Base-by-base conservation (phyloP, 352 stramenopile species). In the Phytopythium sindhum region DNA sequence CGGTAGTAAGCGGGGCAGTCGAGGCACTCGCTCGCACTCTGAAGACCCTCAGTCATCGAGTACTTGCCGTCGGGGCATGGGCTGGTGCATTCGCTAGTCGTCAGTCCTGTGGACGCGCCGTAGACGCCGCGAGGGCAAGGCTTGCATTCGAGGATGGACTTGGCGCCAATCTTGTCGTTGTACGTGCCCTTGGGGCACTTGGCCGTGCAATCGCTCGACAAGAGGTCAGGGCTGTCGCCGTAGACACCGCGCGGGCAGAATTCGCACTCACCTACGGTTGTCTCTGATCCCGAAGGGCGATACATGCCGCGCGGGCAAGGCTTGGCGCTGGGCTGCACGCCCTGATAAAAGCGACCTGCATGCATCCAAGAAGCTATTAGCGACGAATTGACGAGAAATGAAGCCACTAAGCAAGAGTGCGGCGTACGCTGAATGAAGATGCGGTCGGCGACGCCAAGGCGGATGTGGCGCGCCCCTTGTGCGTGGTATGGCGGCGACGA, bases 191-290 rank as follows among this genome's bases (percentile, higher is more conserved):
- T 90, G 55, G 53, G 53, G 33, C 53, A 59, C 14, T 59, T 59
- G 5, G 81, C 79, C 0, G 78, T 88, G 67, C 84, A 93, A 48
- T 77, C 76, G 29, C 78, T 86, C 4, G 84, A 84, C 8, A 73
- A 72, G 15, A 93, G 62, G 0, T 82, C 84, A 0, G 81, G 79
- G 23, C 75, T 86, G 47, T 87, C 79, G 17, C 84, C 84, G 44
- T 93, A 93, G 2, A 93, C 82, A 4, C 84, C 82, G 10, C 82
- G 82, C 10, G 84, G 84, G 55, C 84, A 93, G 48, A 80, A 79
- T 33, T 85, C 77, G 61, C 84, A 93, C 64, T 93, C 84, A 3
- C 69, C 74, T 2, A 85, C 42, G 4, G 75, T 78, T 15, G 75
- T 79, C 0, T 82, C 84, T 2, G 53, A 74, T 2, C 72, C 76